A percentile compares a stretch with the other conserved stretches of the same genome.
These are phyloP conservation scores for Talaromyces sp. DNA, from an alignment of 2,329 filamentous ascomycete species.

Conservation along the genomic window DNA sequence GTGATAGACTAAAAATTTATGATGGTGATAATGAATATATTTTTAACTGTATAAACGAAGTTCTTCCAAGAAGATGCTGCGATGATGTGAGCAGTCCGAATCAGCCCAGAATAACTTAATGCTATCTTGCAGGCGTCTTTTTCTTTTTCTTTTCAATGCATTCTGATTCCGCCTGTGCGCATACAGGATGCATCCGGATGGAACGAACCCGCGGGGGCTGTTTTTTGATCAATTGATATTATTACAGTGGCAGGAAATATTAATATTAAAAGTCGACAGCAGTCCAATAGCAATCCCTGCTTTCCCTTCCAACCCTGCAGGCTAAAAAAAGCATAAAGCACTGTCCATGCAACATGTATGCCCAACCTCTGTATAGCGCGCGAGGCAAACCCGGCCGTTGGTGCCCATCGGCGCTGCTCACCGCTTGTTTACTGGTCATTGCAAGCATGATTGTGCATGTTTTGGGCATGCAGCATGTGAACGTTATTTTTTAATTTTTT, in stretches of 20 bases:
- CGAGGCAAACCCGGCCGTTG: neutral
- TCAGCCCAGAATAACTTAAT: neutral
- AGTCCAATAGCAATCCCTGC: neutral
- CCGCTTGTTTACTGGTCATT: neutral
- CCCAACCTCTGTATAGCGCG: neutral
- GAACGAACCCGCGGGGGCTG: neutral
- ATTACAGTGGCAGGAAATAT: neutral
- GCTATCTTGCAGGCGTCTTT: neutral
- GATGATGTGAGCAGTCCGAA: neutral
- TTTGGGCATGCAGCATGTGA: neutral
- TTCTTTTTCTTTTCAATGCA: neutral
- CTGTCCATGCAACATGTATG: neutral
- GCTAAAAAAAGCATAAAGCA: neutral
- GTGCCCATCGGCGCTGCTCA: neutral
- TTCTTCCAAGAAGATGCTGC: neutral
- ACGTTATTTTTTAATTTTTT: neutral
- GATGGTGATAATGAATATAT: neutral
- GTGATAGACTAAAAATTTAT: conserved; percentile 6
- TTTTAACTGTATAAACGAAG: neutral
- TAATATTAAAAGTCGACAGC: neutral
- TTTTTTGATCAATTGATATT: neutral
- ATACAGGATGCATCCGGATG: neutral
- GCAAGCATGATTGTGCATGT: neutral
- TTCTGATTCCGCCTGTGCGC: conserved; percentile 35
- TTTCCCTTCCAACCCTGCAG: neutral